phyloP scores from a whole-genome alignment of 257 asterid species.

The Nemophila menziesii region DNA sequence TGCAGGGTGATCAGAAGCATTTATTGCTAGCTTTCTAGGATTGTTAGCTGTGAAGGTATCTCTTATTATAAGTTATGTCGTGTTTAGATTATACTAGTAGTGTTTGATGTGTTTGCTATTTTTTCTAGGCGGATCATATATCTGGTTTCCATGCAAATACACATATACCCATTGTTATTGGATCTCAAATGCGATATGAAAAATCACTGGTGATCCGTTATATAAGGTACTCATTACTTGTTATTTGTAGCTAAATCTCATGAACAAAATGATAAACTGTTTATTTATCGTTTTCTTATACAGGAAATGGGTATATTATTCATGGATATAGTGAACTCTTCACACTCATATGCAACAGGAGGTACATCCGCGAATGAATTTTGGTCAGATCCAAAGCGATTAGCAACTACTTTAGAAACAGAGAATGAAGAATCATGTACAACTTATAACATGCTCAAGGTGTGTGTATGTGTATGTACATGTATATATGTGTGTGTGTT shows the following conservation, averaged over 20 bases:
- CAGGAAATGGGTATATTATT: slow-evolving; percentile 76
- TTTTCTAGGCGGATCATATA: slow-evolving; percentile 59
- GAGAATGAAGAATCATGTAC: slow-evolving; percentile 93
- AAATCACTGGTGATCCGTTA: slow-evolving; percentile 71
- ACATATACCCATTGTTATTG: slow-evolving; percentile 81
- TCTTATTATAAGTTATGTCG: slow-evolving; percentile 7
- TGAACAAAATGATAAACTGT: too few relatives aligned
- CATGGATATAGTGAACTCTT: slow-evolving; percentile 73
- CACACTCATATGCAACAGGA: slow-evolving; percentile 91
- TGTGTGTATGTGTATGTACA: slow-evolving; percentile 13
- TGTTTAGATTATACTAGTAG: too few relatives aligned
- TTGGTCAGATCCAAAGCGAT: slow-evolving; percentile 77
- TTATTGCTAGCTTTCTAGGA: slow-evolving; percentile 71
- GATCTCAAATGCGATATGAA: slow-evolving; percentile 93
- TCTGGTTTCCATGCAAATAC: slow-evolving; percentile 76
- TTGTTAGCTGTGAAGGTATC: slow-evolving; percentile 66
- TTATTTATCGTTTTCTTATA: too few relatives aligned
- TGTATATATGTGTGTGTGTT: too few relatives aligned
- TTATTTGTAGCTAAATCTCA: too few relatives aligned
- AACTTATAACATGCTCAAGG: slow-evolving; percentile 95
- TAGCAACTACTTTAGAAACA: slow-evolving; percentile 38
- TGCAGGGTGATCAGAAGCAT: slow-evolving; percentile 79
- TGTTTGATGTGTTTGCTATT: too few relatives aligned
- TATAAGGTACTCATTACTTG: slow-evolving; percentile 36
- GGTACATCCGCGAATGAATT: slow-evolving; percentile 69